Evolutionary conservation across 2,329 filamentous ascomycete genomes (phyloP).

Genomic region (Ploettnerulaceae sp.): DNA sequence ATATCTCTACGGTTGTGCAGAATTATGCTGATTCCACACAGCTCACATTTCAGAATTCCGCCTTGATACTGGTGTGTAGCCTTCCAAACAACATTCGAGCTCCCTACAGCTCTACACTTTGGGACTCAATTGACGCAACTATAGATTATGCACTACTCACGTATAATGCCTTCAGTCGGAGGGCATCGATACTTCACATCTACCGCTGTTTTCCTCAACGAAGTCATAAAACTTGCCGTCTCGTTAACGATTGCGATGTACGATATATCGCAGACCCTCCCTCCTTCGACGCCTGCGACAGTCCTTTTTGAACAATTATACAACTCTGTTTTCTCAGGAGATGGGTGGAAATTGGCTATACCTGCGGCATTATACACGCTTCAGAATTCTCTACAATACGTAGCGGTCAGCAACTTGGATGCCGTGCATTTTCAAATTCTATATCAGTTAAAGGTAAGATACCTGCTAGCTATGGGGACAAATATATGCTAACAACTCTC

Average conservation of each 20-base stretch:
- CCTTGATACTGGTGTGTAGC: slow-evolving; percentile 60
- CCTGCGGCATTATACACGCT: slow-evolving; percentile 85
- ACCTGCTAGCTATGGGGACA: background rate
- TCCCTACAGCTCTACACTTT: slow-evolving; percentile 1
- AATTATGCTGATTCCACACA: slow-evolving; percentile 36
- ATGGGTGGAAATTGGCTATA: slow-evolving; percentile 92
- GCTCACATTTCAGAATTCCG: slow-evolving; percentile 78
- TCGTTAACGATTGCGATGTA: slow-evolving; percentile 84
- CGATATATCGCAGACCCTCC: slow-evolving; percentile 73
- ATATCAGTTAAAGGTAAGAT: slow-evolving; percentile 77
- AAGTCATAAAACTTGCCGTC: slow-evolving; percentile 83
- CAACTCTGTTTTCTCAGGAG: slow-evolving; percentile 76
- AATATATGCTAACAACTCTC: slow-evolving; percentile 14
- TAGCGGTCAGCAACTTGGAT: slow-evolving; percentile 85
- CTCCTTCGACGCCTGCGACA: slow-evolving; percentile 74
- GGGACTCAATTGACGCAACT: slow-evolving; percentile 18
- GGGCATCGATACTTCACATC: slow-evolving; percentile 90
- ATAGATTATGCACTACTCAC: slow-evolving; percentile 89
- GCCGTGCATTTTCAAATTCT: slow-evolving; percentile 90
- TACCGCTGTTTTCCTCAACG: slow-evolving; percentile 89
- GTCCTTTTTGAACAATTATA: slow-evolving; percentile 76
- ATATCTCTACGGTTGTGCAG: slow-evolving; percentile 14
- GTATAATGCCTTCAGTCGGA: slow-evolving; percentile 79
- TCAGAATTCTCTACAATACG: slow-evolving; percentile 90
- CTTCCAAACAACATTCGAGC: slow-evolving; percentile 8